Conservation (phyloP, 129 eudicot species). For the sunflower (Helianthus annuus) region DNA sequence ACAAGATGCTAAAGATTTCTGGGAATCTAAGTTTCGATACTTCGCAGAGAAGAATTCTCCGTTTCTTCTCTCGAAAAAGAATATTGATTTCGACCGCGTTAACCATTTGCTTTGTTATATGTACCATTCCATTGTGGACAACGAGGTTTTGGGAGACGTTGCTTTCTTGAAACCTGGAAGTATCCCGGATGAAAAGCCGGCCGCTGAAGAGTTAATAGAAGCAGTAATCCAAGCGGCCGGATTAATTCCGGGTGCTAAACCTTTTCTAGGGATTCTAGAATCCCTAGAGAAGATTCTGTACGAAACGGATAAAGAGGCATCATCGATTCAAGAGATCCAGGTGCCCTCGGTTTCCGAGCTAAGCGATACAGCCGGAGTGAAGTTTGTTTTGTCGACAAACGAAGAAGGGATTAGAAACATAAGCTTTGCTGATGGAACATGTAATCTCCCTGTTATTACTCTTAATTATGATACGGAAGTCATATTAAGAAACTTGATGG, state of each 20-base stretch:
- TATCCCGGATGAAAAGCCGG: background rate
- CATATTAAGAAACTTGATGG: constrained; percentile 50
- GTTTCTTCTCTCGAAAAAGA: constrained; percentile 16
- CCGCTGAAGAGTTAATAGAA: constrained; percentile 16
- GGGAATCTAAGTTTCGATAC: constrained; percentile 14
- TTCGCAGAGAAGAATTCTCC: constrained; percentile 22
- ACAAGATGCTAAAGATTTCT: constrained; percentile 6
- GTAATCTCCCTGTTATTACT: constrained; percentile 40
- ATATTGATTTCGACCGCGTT: constrained; percentile 14
- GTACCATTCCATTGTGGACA: constrained; percentile 31
- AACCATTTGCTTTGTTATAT: constrained; percentile 34
- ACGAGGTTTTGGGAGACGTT: background rate
- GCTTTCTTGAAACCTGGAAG: background rate
- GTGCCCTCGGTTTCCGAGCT: constrained; percentile 57
- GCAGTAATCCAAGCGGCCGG: constrained; percentile 2
- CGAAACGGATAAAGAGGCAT: background rate
- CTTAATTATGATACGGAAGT: constrained; percentile 41
- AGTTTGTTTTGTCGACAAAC: constrained; percentile 17
- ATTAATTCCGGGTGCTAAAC: constrained; percentile 17
- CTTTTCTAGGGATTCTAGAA: background rate
- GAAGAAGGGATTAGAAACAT: constrained; percentile 33
- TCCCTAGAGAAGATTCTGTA: background rate
- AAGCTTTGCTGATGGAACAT: constrained; percentile 3
- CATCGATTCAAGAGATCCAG: constrained; percentile 33
- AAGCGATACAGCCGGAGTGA: constrained; percentile 28